Evolutionary conservation across 208 protist genomes (phyloP).

Genomic region (Trypanosoma lewisi): DNA sequence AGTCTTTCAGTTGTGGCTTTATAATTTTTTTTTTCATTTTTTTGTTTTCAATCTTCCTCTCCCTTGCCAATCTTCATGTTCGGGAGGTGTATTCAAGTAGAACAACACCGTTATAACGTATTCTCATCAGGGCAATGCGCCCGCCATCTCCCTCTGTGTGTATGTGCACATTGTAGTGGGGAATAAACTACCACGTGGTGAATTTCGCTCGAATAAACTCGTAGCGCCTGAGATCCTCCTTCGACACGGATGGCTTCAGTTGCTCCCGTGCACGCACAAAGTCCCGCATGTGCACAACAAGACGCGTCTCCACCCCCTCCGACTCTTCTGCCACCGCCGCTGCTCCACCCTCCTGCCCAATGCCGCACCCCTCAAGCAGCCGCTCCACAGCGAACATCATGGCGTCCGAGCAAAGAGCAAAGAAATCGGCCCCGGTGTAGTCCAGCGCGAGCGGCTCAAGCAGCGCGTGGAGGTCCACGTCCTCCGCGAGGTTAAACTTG

Average conservation of each 20-base stretch:
- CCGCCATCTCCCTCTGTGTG: not conserved
- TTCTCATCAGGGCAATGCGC: not conserved
- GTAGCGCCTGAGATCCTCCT: constrained; percentile 70
- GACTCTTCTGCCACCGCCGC: not conserved
- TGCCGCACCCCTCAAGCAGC: constrained; percentile 40
- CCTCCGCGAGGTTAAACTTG: constrained; percentile 70
- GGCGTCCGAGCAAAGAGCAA: constrained; percentile 93
- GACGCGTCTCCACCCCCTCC: constrained; percentile 1
- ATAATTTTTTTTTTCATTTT: too few relatives aligned
- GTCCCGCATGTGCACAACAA: constrained; percentile 70
- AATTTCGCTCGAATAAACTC: constrained; percentile 74
- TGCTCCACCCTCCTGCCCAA: not conserved
- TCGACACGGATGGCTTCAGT: constrained; percentile 81
- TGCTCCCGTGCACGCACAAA: constrained; percentile 72
- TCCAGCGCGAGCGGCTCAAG: constrained; percentile 66
- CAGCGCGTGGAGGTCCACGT: constrained; percentile 63
- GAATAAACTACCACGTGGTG: constrained; percentile 20
- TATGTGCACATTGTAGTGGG: not conserved
- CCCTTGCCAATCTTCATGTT: too few relatives aligned
- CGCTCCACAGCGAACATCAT: constrained; percentile 94
- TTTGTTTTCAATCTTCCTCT: too few relatives aligned
- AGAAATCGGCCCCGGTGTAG: constrained; percentile 96
- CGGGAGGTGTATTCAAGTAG: too few relatives aligned
- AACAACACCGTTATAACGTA: too few relatives aligned
- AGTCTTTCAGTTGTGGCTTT: too few relatives aligned